A percentile compares a stretch with the other conserved stretches of the same genome.
These are phyloP conservation scores for Beta lomatogona DNA, from an alignment of 179 eudicot genomes.

Conservation along the genomic window DNA sequence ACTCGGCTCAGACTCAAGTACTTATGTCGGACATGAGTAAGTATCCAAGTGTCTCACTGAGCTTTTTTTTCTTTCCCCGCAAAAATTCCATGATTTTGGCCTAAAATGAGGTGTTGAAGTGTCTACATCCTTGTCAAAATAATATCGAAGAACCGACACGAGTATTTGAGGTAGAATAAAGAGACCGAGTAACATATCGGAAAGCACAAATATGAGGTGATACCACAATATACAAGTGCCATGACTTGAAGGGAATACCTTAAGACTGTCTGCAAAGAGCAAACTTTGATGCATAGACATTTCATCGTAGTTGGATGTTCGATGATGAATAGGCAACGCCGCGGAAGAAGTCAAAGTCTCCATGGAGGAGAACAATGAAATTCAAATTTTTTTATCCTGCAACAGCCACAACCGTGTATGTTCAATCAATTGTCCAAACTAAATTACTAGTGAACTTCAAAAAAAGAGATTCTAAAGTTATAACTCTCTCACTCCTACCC, in stretches of 20 bases:
- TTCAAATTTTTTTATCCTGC: conserved; percentile 37
- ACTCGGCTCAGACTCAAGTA: too few species aligned
- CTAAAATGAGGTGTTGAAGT: too few species aligned
- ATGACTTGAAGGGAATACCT: conserved; percentile 43
- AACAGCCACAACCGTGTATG: conserved; percentile 17
- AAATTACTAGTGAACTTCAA: neutral
- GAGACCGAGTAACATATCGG: too few species aligned
- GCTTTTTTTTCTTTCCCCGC: too few species aligned
- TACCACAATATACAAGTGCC: neutral
- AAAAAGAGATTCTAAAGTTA: conserved; percentile 10
- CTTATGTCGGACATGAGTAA: too few species aligned
- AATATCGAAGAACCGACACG: too few species aligned
- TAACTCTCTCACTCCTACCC: conserved; percentile 1
- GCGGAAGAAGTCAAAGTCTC: conserved; percentile 56
- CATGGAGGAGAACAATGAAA: conserved; percentile 39
- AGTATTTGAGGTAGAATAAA: too few species aligned
- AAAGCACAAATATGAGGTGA: conserved; percentile 1
- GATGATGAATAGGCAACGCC: conserved; percentile 40
- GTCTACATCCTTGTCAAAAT: too few species aligned
- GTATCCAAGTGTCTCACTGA: too few species aligned
- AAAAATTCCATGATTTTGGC: too few species aligned
- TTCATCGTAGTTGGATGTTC: conserved; percentile 68
- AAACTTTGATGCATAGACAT: conserved; percentile 82
- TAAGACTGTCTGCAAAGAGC: conserved; percentile 80
- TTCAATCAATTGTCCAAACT: conserved; percentile 5